Base-by-base conservation (phyloP, 108 stramenopile genomes). In the Cyclostephanos invisitatus region DNA sequence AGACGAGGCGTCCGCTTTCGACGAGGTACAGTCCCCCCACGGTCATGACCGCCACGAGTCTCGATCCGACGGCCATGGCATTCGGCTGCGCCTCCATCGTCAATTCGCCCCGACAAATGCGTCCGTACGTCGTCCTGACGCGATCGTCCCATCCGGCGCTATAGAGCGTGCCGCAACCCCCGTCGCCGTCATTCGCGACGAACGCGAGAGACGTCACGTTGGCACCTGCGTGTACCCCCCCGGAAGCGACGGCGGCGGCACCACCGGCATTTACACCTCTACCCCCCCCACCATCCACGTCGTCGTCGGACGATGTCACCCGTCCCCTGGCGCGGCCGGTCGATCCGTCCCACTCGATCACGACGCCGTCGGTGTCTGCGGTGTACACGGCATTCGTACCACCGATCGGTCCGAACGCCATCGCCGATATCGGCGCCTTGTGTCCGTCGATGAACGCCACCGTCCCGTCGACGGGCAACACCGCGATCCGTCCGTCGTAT, bases 111-210 rank as follows among this genome's bases (percentile, higher is more conserved):
- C 67, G 62, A 53, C 81, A 72, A 17, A 49, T 60, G 49, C 53
- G 44, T 50, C 55, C 50, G 14, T 35, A 29, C 28, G 84, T 82
- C 56, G 85, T 85, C 24, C 91, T 83, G 12, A 92, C 58, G 22
- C 62, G 87, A 71, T 98, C 98, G 67, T 98, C 98, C 96, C 96
- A 97, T 28, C 97, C 98, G 7, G 87, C 84, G 58, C 85, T 92
- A 32, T 92, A 75, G 1, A 98, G 38, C 22, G 69, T 80, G 25
- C 63, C 74, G 7, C 57, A 72, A 21, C 66, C 84, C 7, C 51
- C 62, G 12, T 54, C 36, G 7, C 18, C 42, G 21, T 62, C 18
- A 29, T 12, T 29, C 15, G 75, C 61, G 50, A 80, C 55, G 20
- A 82, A 69, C 0, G 86, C 78, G 44, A 87, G 53, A 20, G 83